Conservation (phyloP, 2,329 filamentous ascomycete genomes). For the Periconia digitata region DNA sequence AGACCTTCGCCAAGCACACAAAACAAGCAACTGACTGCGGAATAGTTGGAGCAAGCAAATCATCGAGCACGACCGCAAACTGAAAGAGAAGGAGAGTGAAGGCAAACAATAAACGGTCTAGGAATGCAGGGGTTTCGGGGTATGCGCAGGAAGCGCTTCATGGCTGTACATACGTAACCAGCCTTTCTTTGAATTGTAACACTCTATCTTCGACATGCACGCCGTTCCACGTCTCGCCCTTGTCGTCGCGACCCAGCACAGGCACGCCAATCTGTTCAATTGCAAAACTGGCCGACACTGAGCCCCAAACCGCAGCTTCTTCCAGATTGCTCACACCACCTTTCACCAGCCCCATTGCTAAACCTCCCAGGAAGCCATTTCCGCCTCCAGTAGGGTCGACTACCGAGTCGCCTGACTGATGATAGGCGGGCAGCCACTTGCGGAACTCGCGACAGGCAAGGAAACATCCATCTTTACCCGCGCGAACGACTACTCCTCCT, state of each 20-base stretch:
- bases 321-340: conserved; percentile 56
- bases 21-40: conserved; percentile 27
- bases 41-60: conserved; percentile 72
- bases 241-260: conserved; percentile 42
- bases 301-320: conserved; percentile 76
- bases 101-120: conserved; percentile 16
- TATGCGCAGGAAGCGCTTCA: conserved; percentile 24
- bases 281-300: conserved; percentile 83
- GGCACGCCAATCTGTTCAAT: conserved; percentile 95
- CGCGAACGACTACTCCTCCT: conserved; percentile 68
- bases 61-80: conserved; percentile 65
- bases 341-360: conserved; percentile 59
- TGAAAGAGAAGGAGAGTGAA: conserved; percentile 36
- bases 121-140: conserved; percentile 12
- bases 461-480: conserved; percentile 71
- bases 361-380: conserved; percentile 77
- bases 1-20: not conserved
- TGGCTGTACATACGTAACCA: conserved; percentile 43
- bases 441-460: conserved; percentile 42
- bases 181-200: conserved; percentile 43
- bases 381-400: conserved; percentile 94
- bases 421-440: conserved; percentile 79
- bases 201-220: conserved; percentile 47
- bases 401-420: conserved; percentile 59
- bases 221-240: conserved; percentile 53